A percentile compares a stretch with the other conserved stretches of the same genome.
Conservation (phyloP, 176 grass and related monocot species). For the Musa beccarii region DNA sequence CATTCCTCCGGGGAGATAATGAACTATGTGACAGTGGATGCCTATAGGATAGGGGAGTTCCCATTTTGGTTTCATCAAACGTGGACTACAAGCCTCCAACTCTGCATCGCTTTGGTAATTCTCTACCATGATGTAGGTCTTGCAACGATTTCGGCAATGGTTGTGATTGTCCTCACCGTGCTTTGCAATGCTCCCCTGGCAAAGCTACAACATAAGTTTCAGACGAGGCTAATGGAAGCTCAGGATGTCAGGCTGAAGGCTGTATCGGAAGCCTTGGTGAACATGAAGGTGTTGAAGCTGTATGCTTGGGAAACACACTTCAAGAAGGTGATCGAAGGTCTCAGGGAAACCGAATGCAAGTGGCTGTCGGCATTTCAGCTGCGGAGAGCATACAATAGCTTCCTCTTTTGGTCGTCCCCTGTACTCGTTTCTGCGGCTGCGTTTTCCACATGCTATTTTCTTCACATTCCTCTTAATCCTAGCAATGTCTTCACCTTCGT, state of each 20-base stretch:
- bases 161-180: conserved; percentile 64
- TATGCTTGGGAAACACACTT: conserved; percentile 96
- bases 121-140: conserved; percentile 63
- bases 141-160: conserved; percentile 51
- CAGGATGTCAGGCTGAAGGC: conserved; percentile 85
- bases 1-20: conserved; percentile 91
- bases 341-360: conserved; percentile 61
- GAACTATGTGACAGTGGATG: conserved; percentile 89
- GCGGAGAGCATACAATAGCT: conserved; percentile 68
- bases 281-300: conserved; percentile 80
- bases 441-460: conserved; percentile 68
- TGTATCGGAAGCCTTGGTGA: conserved; percentile 66
- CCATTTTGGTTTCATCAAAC: conserved; percentile 92
- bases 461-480: conserved; percentile 60
- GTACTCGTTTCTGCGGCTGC: conserved; percentile 80
- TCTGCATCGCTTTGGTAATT: conserved; percentile 65
- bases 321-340: conserved; percentile 59
- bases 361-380: conserved; percentile 80
- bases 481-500: conserved; percentile 87
- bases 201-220: conserved; percentile 79
- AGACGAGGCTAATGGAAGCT: conserved; percentile 74
- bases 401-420: conserved; percentile 87
- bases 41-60: conserved; percentile 81
- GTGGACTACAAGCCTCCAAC: conserved; percentile 75
- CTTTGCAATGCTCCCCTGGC: conserved; percentile 71